Percentiles rank a stretch among this genome's conserved stretches.
Conservation (phyloP, 495 filamentous ascomycete genomes). For the Rostrohypoxylon terebratum region DNA sequence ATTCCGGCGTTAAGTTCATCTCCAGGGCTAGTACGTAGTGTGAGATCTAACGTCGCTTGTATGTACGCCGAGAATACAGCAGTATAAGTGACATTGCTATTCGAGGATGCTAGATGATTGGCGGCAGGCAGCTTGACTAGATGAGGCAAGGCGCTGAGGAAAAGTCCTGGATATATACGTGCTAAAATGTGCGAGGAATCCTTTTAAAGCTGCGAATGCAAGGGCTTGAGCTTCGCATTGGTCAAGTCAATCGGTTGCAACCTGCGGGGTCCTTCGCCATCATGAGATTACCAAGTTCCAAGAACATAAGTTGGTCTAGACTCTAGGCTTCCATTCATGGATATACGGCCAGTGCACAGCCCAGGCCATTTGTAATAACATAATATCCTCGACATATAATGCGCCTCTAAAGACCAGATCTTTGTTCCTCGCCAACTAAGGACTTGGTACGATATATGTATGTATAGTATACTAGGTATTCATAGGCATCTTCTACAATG, state of each 20-base stretch:
- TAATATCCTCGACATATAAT: background rate
- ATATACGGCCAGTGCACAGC: no score
- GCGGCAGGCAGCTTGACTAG: background rate
- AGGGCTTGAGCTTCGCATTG: background rate
- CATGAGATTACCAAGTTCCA: background rate
- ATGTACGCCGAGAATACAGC: background rate
- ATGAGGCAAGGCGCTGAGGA: background rate
- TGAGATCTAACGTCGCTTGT: background rate
- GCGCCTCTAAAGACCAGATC: background rate
- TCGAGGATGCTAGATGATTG: background rate
- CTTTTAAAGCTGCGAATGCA: background rate
- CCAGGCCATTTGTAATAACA: background rate
- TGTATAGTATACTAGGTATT: no score
- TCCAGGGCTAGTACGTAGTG: no score
- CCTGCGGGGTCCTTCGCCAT: conserved; percentile 1
- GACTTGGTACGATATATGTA: background rate
- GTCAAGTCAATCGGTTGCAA: background rate
- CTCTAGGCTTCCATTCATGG: background rate
- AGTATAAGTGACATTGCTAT: background rate
- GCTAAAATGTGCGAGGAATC: background rate
- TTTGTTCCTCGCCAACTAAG: background rate
- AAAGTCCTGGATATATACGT: background rate
- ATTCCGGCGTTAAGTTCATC: no score
- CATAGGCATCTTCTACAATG: background rate
- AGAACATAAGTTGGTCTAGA: background rate